Evolutionary conservation across 495 filamentous ascomycete species (phyloP).

Genomic region (Copromyces sp.): DNA sequence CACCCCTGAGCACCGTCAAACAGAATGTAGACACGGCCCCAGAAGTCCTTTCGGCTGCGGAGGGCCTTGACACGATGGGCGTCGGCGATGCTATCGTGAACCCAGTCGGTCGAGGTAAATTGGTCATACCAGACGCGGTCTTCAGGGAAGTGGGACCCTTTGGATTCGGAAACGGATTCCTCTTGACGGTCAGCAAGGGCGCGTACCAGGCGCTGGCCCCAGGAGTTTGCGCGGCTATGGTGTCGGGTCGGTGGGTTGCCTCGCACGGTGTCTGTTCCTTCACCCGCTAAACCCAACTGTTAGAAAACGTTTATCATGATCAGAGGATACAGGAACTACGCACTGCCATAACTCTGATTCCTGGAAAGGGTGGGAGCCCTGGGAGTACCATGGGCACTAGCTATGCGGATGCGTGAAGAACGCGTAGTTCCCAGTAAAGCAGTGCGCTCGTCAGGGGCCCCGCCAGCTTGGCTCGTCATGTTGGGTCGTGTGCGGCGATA

Average conservation of each 20-base stretch:
- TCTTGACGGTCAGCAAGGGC: constrained; percentile 37
- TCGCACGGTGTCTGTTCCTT: not conserved
- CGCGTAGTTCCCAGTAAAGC: constrained; percentile 33
- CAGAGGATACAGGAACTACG: not conserved
- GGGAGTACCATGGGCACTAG: constrained; percentile 28
- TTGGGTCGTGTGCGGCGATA: constrained; percentile 14
- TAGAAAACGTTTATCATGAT: not conserved
- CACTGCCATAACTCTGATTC: constrained; percentile 39
- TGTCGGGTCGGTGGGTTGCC: constrained; percentile 32
- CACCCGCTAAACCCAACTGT: constrained; percentile 14
- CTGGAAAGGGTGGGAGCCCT: constrained; percentile 31
- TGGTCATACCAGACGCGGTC: constrained; percentile 98
- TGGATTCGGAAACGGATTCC: constrained; percentile 44
- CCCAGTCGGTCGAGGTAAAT: constrained; percentile 98
- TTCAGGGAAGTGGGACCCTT: constrained; percentile 53
- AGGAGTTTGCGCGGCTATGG: constrained; percentile 58
- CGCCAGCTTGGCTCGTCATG: constrained; percentile 22
- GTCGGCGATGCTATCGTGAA: constrained; percentile 94
- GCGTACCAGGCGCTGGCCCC: constrained; percentile 42
- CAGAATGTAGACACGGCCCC: constrained; percentile 62
- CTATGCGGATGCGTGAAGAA: constrained; percentile 31
- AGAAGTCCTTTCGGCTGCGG: constrained; percentile 69
- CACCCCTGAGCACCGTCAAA: constrained; percentile 91
- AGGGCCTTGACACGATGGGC: constrained; percentile 78
- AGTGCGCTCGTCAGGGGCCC: constrained; percentile 34